Evolutionary conservation across 2,329 filamentous ascomycete genomes (phyloP).

Genomic region (Colletotrichum chlorophyti): DNA sequence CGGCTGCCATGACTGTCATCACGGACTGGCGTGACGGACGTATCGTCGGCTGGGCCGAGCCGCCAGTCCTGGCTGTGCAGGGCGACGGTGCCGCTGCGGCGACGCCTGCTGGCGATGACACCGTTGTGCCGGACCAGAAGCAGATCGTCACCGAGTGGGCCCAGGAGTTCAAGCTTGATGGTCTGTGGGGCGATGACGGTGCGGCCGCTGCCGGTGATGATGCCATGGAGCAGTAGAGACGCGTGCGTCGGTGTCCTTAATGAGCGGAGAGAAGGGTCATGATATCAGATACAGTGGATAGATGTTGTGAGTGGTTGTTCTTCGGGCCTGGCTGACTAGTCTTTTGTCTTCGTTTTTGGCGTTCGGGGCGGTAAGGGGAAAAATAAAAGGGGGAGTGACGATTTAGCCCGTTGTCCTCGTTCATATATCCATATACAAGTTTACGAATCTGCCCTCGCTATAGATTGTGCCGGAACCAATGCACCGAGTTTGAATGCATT

Average conservation of each 20-base stretch:
- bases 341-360: conserved; percentile 4
- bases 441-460: neutral
- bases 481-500: too few relatives aligned
- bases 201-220: conserved; percentile 38
- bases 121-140: conserved; percentile 72
- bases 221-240: conserved; percentile 58
- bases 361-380: conserved; percentile 18
- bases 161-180: conserved; percentile 93
- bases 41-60: conserved; percentile 89
- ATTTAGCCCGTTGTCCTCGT: conserved; percentile 14
- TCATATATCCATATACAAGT: conserved; percentile 3
- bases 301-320: neutral
- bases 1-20: conserved; percentile 90
- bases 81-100: conserved; percentile 41
- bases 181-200: conserved; percentile 75
- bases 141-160: conserved; percentile 93
- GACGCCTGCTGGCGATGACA: conserved; percentile 46
- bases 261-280: neutral
- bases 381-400: conserved; percentile 12
- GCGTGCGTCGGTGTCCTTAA: neutral
- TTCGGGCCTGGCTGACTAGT: conserved; percentile 9
- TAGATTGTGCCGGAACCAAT: too few relatives aligned
- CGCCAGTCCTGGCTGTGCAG: conserved; percentile 68
- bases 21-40: conserved; percentile 97
- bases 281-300: conserved; percentile 12